phyloP scores from a whole-genome alignment of 768 basidiomycete genomes.

The Hirschioporus abietinus region DNA sequence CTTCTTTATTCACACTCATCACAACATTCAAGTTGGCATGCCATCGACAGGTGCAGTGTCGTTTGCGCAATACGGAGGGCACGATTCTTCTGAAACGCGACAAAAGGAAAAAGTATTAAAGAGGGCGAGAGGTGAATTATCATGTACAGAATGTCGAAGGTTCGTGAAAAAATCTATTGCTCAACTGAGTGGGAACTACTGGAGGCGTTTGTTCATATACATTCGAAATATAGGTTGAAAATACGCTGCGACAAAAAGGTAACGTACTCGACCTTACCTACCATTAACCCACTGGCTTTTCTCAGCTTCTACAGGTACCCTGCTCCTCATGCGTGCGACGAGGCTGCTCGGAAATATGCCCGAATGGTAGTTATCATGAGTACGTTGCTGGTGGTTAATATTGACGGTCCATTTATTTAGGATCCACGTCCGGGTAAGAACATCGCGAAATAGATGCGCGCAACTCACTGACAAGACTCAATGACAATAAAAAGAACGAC shows the following conservation, averaged over 20 bases:
- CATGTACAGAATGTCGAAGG: constrained; percentile 63
- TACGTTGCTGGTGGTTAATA: not conserved
- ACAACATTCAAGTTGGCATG: no score
- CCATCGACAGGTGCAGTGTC: no score
- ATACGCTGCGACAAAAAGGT: constrained; percentile 36
- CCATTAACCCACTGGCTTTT: not conserved
- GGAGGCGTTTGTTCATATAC: constrained; percentile 28
- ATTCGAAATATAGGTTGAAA: constrained; percentile 34
- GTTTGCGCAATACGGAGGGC: no score
- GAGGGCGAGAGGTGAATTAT: constrained; percentile 33
- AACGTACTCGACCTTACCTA: not conserved
- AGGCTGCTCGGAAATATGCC: constrained; percentile 55
- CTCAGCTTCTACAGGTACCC: not conserved
- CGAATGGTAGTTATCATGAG: constrained; percentile 3
- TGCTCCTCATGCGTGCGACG: constrained; percentile 38
- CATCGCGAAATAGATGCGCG: not conserved
- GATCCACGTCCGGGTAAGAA: not conserved
- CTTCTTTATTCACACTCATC: no score
- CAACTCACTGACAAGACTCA: constrained; percentile 22
- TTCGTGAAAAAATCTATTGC: constrained; percentile 32
- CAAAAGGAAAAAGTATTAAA: constrained; percentile 26
- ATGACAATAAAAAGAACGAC: constrained; percentile 57
- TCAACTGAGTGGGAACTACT: not conserved
- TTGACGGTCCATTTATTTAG: not conserved
- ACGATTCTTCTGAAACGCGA: not conserved